phyloP scores from a whole-genome alignment of 495 filamentous ascomycete genomes.

The Bombardia bombarda region DNA sequence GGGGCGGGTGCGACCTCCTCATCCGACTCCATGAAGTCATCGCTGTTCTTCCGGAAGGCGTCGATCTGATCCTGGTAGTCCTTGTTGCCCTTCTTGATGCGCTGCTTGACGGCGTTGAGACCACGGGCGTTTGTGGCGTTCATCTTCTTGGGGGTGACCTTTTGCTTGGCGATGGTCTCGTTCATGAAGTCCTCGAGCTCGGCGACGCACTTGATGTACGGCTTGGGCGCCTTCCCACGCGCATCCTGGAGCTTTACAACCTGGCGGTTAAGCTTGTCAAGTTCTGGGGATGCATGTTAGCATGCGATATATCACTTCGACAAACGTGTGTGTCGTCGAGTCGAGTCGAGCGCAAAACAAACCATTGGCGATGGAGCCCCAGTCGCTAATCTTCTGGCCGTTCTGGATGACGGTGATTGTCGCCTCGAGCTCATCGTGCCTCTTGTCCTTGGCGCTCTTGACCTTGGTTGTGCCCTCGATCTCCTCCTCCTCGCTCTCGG shows the following conservation, averaged over 20 bases:
- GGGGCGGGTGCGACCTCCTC: conserved; percentile 58
- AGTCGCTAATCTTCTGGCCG: conserved; percentile 93
- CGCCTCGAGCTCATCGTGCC: conserved; percentile 84
- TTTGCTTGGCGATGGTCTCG: conserved; percentile 88
- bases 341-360: conserved; percentile 25
- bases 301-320: too few species aligned
- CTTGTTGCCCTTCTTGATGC: conserved; percentile 97
- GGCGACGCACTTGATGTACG: conserved; percentile 86
- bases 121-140: conserved; percentile 91
- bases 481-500: conserved; percentile 74
- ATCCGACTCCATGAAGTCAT: conserved; percentile 78
- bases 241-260: conserved; percentile 68
- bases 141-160: conserved; percentile 96
- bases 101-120: conserved; percentile 93
- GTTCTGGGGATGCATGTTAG: conserved; percentile 51
- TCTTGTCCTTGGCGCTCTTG: conserved; percentile 97
- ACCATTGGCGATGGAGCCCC: conserved; percentile 87
- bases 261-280: conserved; percentile 94
- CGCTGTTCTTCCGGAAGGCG: conserved; percentile 74
- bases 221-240: conserved; percentile 72
- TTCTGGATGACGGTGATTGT: conserved; percentile 89
- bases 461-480: conserved; percentile 75
- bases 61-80: conserved; percentile 84
- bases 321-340: too few species aligned
- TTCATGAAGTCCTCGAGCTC: conserved; percentile 95